Base-by-base conservation (phyloP, 352 stramenopile genomes). In the Phytophthora sojae region DNA sequence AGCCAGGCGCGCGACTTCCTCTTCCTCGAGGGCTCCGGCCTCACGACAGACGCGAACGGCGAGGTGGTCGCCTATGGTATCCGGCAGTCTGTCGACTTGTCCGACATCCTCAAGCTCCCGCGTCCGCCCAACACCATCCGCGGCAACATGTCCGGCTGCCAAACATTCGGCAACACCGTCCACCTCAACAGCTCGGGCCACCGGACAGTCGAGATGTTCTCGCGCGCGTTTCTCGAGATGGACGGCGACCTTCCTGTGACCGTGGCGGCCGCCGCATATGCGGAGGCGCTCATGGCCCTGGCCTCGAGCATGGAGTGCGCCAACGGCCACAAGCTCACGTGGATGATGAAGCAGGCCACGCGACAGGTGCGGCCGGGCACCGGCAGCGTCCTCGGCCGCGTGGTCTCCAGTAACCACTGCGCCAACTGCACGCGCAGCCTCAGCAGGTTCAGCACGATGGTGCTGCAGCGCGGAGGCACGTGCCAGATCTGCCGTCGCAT, bases 251-350 rank as follows among this genome's bases (percentile, higher is more conserved):
- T 83, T 29, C 57, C 64, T 0, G 65, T 69, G n/a, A 81, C 71
- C 19, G 58, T 77, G 42, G 64, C 59, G 15, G 70, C 61, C 17
- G 62, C 61, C 0, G 54, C 76, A 0, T 76, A 76, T 12, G 73
- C 69, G 1, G 66, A 77, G 60, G 68, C 64, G 9, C 63, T 83
- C 56, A 72, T 81, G 73, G 60, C 67, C 7, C 65, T 83, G 25
- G 53, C 61, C 2, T 58, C 62, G 32, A 73, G 70, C n/a, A 79
- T 79, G 68, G 78, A 85, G 39, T 83, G 73, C 44, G 72, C 72
- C n/a, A 78, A 76, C 26, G 61, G 63, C 42, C 68, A 81, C 29
- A 85, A 85, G 21, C 72, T 83, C 51, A 79, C 70, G 60, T 81
- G 72, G 68, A 47, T 81, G 39, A 71, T 77, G 69, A 75, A 77